Evolutionary conservation across 2,329 filamentous ascomycete species (phyloP).

Genomic region (Botrytis paeoniae): DNA sequence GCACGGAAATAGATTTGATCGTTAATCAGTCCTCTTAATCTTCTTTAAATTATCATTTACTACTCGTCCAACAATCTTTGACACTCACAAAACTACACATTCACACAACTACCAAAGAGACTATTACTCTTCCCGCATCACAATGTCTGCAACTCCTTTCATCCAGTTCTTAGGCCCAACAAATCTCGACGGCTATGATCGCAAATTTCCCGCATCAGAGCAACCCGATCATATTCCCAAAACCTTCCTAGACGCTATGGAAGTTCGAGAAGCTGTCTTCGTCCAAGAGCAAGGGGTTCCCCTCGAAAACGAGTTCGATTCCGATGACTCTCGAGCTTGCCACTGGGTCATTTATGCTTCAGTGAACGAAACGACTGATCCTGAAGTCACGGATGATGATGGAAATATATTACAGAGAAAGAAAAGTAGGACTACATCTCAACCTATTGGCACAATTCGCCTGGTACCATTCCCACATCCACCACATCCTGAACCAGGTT

Average conservation of each 20-base stretch:
- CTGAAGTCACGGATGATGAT: constrained; percentile 45
- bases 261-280: constrained; percentile 59
- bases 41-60: background rate
- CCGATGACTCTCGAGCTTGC: constrained; percentile 73
- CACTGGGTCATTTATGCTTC: constrained; percentile 81
- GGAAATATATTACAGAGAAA: constrained; percentile 44
- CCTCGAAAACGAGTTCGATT: constrained; percentile 71
- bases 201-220: constrained; percentile 40
- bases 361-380: constrained; percentile 48
- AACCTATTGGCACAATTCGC: constrained; percentile 41
- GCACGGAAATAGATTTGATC: background rate
- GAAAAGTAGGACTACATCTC: constrained; percentile 42
- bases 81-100: background rate
- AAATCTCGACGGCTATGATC: constrained; percentile 49
- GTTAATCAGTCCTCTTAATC: background rate
- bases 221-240: constrained; percentile 50
- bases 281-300: constrained; percentile 57
- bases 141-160: constrained; percentile 32
- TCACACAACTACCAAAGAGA: background rate
- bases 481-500: constrained; percentile 56
- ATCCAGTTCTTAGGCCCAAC: constrained; percentile 41
- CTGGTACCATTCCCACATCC: constrained; percentile 57
- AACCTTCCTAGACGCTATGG: constrained; percentile 62
- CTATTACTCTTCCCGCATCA: background rate
- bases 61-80: background rate